Evolutionary conservation across 768 basidiomycete species (phyloP).

Genomic region (Russula compacta): DNA sequence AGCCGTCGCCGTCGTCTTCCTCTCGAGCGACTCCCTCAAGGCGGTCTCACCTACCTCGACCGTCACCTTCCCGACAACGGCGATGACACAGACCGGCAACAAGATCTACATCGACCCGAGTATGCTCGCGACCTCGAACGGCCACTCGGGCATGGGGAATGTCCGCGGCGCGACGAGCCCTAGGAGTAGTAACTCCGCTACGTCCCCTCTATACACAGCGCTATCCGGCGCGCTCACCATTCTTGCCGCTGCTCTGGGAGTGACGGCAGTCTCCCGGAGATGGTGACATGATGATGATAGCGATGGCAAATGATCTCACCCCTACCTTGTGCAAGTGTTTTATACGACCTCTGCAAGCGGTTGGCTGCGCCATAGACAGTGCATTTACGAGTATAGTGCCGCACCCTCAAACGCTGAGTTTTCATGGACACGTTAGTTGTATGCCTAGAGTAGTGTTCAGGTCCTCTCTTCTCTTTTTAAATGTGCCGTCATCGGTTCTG

Average conservation of each 20-base stretch:
- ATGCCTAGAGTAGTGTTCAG: too few relatives aligned
- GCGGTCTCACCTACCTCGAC: constrained; percentile 34
- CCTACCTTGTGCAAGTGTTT: not conserved
- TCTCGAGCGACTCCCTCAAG: constrained; percentile 35
- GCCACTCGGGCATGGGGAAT: constrained; percentile 30
- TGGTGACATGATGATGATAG: not conserved
- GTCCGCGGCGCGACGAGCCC: constrained; percentile 30
- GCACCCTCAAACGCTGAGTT: not conserved
- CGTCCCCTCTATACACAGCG: not conserved
- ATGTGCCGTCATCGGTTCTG: too few relatives aligned
- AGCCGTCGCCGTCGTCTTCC: constrained; percentile 67
- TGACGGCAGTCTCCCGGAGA: not conserved
- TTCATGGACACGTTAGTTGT: not conserved
- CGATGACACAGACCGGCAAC: constrained; percentile 36
- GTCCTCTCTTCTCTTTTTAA: too few relatives aligned
- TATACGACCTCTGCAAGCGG: not conserved
- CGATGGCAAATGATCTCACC: not conserved
- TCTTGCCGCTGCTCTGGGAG: constrained; percentile 1
- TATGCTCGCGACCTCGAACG: constrained; percentile 58
- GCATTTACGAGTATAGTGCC: not conserved
- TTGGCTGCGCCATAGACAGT: not conserved
- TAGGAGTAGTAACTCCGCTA: not conserved
- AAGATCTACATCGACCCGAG: constrained; percentile 47
- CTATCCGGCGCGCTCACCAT: not conserved
- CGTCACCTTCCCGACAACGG: constrained; percentile 40